phyloP scores from a whole-genome alignment of 768 basidiomycete genomes.

The Boletellus ananiceps region DNA sequence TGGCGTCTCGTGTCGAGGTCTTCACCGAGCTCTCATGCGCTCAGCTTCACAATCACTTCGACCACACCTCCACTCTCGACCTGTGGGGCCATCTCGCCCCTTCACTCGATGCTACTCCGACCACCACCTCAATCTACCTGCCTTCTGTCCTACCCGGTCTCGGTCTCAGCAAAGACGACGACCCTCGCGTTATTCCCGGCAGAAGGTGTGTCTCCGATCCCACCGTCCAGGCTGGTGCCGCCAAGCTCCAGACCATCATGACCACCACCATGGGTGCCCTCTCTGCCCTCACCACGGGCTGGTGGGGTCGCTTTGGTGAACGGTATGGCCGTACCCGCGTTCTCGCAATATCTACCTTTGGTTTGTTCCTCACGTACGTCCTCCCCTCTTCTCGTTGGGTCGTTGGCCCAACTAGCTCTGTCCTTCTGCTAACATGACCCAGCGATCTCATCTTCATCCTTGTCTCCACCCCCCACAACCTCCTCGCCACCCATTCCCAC shows the following conservation, averaged over 20 bases:
- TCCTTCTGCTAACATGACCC: constrained; percentile 3
- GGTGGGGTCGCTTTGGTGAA: constrained; percentile 84
- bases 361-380: constrained; percentile 69
- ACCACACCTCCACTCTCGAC: constrained; percentile 26
- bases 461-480: constrained; percentile 63
- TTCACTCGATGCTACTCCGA: constrained; percentile 5
- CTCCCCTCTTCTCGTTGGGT: constrained; percentile 22
- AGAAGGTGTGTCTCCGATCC: constrained; percentile 43
- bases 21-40: constrained; percentile 75
- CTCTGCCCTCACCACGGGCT: constrained; percentile 78
- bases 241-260: constrained; percentile 71
- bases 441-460: constrained; percentile 80
- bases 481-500: constrained; percentile 61
- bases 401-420: neutral
- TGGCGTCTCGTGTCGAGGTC: constrained; percentile 75
- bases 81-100: constrained; percentile 1
- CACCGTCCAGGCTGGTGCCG: constrained; percentile 63
- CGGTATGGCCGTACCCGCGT: constrained; percentile 70
- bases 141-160: neutral
- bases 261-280: constrained; percentile 73
- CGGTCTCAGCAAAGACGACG: constrained; percentile 16
- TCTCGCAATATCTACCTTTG: constrained; percentile 59
- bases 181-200: constrained; percentile 36
- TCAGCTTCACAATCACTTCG: constrained; percentile 44
- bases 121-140: constrained; percentile 11